Base-by-base conservation (phyloP, 192 early-diverging fungal genomes). In the Coemansia sp. region DNA sequence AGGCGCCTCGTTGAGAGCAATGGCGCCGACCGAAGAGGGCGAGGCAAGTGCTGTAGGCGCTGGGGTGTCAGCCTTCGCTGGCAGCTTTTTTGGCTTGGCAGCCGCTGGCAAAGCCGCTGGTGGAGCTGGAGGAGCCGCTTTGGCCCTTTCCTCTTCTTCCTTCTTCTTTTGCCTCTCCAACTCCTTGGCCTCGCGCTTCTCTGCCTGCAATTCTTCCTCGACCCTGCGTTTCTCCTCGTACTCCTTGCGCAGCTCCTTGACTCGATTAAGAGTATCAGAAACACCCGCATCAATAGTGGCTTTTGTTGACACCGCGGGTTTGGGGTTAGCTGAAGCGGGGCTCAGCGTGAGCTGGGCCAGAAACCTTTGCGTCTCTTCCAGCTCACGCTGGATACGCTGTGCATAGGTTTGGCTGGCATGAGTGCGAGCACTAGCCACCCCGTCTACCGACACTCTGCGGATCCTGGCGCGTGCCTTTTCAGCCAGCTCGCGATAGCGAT, bases 241-340 rank as follows among this genome's bases (percentile, higher is more conserved):
- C 23, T 81, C 73, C 11, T 45, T 20, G 35, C 73, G 73, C 69
- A 81, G 55, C 37, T 69, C 66, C 16, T 71, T 39, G 3, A 81
- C 55, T 18, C 45, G 67, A 9, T 46, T 46, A 20, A 81, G 56
- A 16, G 73, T 69, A 23, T 59, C 56, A 0, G 53, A 62, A 0
- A 71, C 57, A 8, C 37, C 56, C 6, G 34, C 23, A 21, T 74
- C 72, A 24, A 67, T 42, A 8, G 14, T 39, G 39, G 28, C 51
- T 20, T 58, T 58, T 5, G 9, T 16, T 2, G 34, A 37, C 34
- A 21, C 8, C 35, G 31, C 35, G 9, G 56, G 20, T 58, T n/a
- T 37, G 33, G 9, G 48, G 21, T 2, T 57, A 6, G 31, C 31
- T 31, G 8, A 9, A 6, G 55, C 4, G 5, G 59, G 24, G 3